Percentiles rank a stretch among this genome's conserved stretches.
phyloP scores from a whole-genome alignment of 2,329 filamentous ascomycete genomes.

The Arthrobotrys pseudoclavata region DNA sequence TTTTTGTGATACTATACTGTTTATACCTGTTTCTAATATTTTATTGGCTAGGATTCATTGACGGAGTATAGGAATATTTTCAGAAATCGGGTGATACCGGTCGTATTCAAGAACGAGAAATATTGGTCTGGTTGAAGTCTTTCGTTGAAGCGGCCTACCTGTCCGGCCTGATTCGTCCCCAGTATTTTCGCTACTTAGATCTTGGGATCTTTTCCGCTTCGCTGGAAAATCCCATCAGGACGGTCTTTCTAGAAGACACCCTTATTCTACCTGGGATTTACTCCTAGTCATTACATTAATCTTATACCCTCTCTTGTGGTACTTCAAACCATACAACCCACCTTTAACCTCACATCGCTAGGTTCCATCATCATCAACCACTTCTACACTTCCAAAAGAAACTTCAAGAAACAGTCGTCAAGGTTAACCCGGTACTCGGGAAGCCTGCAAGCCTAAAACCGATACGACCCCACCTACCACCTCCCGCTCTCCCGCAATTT shows the following conservation, averaged over 20 bases:
- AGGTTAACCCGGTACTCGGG: conserved; percentile 21
- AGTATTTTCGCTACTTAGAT: neutral
- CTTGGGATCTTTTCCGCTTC: conserved; percentile 22
- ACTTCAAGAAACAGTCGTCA: conserved; percentile 1
- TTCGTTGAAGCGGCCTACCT: neutral
- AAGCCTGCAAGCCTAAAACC: conserved; percentile 7
- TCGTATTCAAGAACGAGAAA: neutral
- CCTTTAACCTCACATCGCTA: conserved; percentile 7
- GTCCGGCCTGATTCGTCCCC: conserved; percentile 12
- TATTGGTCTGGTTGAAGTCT: neutral
- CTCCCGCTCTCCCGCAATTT: conserved; percentile 32
- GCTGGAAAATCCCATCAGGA: neutral
- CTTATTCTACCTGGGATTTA: neutral
- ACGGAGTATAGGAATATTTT: conserved; percentile 6
- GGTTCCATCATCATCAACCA: conserved; percentile 5
- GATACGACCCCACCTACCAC: conserved; percentile 19
- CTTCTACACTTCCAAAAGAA: conserved; percentile 5
- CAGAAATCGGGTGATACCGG: neutral
- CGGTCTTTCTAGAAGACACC: neutral
- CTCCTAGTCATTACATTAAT: conserved; percentile 2
- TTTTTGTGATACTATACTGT: conserved; percentile 1
- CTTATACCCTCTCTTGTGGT: conserved; percentile 5
- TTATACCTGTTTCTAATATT: neutral
- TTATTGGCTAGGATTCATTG: conserved; percentile 5
- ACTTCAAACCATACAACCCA: conserved; percentile 12